Conservation (phyloP, 2,329 filamentous ascomycete species). For the Davidsoniella virescens region DNA sequence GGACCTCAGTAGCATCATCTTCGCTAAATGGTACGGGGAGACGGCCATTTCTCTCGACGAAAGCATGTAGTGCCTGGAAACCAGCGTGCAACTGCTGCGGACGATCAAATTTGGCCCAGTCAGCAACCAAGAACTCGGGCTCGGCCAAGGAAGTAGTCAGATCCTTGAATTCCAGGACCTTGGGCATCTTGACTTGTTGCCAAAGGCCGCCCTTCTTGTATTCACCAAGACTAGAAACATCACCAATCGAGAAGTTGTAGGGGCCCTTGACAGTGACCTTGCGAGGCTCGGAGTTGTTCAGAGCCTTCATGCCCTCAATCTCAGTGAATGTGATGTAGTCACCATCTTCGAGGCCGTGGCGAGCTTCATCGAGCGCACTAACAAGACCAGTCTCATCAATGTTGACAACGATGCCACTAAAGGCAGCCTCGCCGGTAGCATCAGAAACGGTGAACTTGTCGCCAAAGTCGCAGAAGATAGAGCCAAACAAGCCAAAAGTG, state of each 20-base stretch:
- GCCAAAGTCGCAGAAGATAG: slow-evolving; percentile 94
- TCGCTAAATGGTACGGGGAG: slow-evolving; percentile 74
- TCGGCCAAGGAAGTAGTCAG: slow-evolving; percentile 65
- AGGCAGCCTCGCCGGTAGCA: slow-evolving; percentile 72
- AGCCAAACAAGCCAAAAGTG: slow-evolving; percentile 86
- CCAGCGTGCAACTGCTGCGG: slow-evolving; percentile 83
- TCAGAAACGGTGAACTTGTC: slow-evolving; percentile 85
- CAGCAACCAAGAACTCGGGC: slow-evolving; percentile 79
- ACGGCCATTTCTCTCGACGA: slow-evolving; percentile 56
- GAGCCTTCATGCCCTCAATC: slow-evolving; percentile 73
- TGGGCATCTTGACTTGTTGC: slow-evolving; percentile 97
- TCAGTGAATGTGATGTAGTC: slow-evolving; percentile 94
- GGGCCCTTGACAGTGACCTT: slow-evolving; percentile 91
- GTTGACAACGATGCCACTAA: slow-evolving; percentile 74
- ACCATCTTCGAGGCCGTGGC: slow-evolving; percentile 89
- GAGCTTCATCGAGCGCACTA: slow-evolving; percentile 82
- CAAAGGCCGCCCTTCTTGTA: slow-evolving; percentile 84
- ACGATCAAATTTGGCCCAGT: slow-evolving; percentile 95
- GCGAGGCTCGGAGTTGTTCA: slow-evolving; percentile 71
- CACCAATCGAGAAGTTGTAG: slow-evolving; percentile 93
- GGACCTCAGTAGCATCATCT: slow-evolving; percentile 61
- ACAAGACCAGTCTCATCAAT: slow-evolving; percentile 85
- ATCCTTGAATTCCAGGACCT: slow-evolving; percentile 74
- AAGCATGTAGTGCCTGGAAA: slow-evolving; percentile 81
- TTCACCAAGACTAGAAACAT: slow-evolving; percentile 70